Evolutionary conservation across 306 rosid species (phyloP), one percentile per base, ranked within the genome.

Genomic region (Trifolium pratense): DNA sequence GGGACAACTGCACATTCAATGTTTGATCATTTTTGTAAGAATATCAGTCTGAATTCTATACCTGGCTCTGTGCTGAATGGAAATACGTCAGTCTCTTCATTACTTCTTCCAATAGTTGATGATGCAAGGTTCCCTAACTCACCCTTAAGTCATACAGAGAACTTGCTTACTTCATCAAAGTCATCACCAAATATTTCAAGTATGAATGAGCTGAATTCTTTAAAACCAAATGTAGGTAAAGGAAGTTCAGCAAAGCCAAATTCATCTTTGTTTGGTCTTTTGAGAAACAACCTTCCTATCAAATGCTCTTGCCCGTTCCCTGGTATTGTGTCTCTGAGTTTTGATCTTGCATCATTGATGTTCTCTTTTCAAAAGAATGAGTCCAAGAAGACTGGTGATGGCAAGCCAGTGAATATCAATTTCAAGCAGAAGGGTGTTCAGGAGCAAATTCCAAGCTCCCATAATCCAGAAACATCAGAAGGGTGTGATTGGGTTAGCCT

Each of bases 1-100:
- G 98, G 98, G 80, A 82, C 91, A 2, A 92, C 97, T 77, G 89
- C 97, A 64, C 92, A 88, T 80, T 91, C 98, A 29, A 84, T 91
- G 96, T 89, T 94, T 76, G 96, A 91, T 75, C 86, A 94, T 83
- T 94, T 94, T 78, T 94, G 96, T 78, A 87, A 83, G 86, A 83
- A 88, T 72, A 80, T 91, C 73, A 83, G 92, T 86, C 73, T 81
- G 89, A 87, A 75, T 74, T 89, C 97, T 40, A 26, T 75, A 71
- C 88, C 89, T 72, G 96, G 91, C 73, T 78, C 87, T 71, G 67
- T 86, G 63, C 76, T 91, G 77, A 93, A 91, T 86, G 91, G 82
- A 73, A 91, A 91, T 84, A 94, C 97, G 74, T 94, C 98, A 46
- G 89, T 90, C 81, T 89, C 98, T 73, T 85, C 94, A 5, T 82